Evolutionary conservation across 352 stramenopile genomes (phyloP).

Genomic region (Globisporangium nodosum): DNA sequence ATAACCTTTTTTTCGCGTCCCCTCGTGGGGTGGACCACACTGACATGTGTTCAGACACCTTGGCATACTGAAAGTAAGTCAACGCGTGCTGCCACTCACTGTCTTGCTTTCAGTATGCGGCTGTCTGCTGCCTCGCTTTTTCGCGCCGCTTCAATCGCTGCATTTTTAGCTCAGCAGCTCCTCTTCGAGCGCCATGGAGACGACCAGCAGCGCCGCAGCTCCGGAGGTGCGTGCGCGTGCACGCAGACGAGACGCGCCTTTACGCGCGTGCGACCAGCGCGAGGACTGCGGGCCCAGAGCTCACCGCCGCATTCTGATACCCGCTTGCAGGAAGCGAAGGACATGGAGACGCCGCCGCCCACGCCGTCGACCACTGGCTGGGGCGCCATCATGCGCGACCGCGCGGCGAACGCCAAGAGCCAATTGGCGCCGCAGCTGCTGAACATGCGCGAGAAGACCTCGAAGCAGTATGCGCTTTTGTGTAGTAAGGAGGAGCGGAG

Average conservation of each 20-base stretch:
- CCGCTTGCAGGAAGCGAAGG: not conserved
- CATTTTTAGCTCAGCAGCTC: too few species aligned
- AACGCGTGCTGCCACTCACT: not conserved
- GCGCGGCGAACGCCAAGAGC: conserved; percentile 47
- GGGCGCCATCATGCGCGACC: conserved; percentile 40
- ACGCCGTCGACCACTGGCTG: conserved; percentile 3
- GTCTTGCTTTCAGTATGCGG: too few species aligned
- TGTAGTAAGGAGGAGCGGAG: too few species aligned
- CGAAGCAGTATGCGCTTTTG: conserved; percentile 25
- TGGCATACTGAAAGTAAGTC: not conserved
- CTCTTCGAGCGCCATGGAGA: not conserved
- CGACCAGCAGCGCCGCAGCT: not conserved
- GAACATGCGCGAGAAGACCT: conserved; percentile 48
- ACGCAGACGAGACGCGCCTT: not conserved
- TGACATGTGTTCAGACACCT: too few species aligned
- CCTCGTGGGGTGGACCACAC: too few species aligned
- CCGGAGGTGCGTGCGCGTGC: not conserved
- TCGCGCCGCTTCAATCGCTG: too few species aligned
- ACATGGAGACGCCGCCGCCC: not conserved
- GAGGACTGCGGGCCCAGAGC: not conserved
- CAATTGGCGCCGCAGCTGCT: conserved; percentile 44
- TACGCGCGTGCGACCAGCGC: not conserved
- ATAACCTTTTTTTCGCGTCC: too few species aligned
- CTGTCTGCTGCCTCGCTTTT: not conserved
- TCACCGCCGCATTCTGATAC: not conserved